phyloP scores from a whole-genome alignment of 2,329 filamentous ascomycete genomes.

The Colletotrichum sp. region DNA sequence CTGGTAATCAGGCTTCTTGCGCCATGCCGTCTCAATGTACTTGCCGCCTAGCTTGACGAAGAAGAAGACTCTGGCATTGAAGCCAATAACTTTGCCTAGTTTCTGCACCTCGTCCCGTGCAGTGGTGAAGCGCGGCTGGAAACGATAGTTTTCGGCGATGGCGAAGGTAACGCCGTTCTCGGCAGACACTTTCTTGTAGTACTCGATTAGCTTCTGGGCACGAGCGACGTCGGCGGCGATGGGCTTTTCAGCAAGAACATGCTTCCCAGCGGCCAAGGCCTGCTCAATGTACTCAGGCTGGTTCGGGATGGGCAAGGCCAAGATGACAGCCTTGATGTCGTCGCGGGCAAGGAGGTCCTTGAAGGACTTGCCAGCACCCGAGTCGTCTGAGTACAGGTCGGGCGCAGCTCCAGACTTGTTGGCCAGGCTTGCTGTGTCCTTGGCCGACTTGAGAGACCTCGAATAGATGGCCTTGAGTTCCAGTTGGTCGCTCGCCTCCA shows the following conservation, averaged over 20 bases:
- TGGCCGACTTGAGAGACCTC: conserved; percentile 63
- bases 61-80: conserved; percentile 46
- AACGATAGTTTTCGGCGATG: conserved; percentile 78
- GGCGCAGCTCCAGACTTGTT: conserved; percentile 30
- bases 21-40: conserved; percentile 47
- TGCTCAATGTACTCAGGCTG: conserved; percentile 65
- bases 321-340: conserved; percentile 61
- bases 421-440: conserved; percentile 45
- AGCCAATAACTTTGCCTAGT: conserved; percentile 49
- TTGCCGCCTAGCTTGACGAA: conserved; percentile 39
- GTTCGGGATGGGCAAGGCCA: conserved; percentile 66
- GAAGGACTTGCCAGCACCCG: conserved; percentile 47
- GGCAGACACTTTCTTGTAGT: conserved; percentile 30
- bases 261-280: conserved; percentile 68
- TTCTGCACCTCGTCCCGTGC: conserved; percentile 46
- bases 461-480: conserved; percentile 71
- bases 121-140: conserved; percentile 58
- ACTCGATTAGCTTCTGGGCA: conserved; percentile 44
- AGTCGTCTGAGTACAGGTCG: conserved; percentile 64
- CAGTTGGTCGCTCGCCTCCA: conserved; percentile 55
- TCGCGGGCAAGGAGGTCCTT: conserved; percentile 56
- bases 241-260: conserved; percentile 74
- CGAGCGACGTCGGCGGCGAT: conserved; percentile 62
- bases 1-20: conserved; percentile 72
- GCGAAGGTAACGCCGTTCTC: conserved; percentile 49